These are phyloP conservation scores for Brassica rapa DNA, from an alignment of 345 rosid species.

Conservation along the genomic window DNA sequence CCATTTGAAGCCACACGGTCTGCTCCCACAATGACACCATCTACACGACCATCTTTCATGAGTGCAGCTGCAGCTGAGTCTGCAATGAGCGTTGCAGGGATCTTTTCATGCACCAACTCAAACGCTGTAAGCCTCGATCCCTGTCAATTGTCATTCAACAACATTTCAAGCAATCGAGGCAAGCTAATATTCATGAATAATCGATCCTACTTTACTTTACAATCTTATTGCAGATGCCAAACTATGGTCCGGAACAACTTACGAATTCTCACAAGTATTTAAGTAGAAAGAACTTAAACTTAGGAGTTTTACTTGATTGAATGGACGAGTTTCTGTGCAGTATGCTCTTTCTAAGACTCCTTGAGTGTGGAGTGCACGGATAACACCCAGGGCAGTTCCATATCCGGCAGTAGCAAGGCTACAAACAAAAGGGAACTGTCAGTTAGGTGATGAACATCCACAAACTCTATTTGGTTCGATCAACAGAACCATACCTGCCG, in stretches of 20 bases:
- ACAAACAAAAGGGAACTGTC: slow-evolving; percentile 2
- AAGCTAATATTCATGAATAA: neutral
- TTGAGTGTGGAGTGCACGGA: slow-evolving; percentile 71
- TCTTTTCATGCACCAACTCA: slow-evolving; percentile 86
- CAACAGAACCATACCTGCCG: slow-evolving; percentile 57
- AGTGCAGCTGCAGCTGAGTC: slow-evolving; percentile 95
- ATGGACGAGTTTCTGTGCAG: slow-evolving; percentile 99
- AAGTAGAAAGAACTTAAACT: neutral
- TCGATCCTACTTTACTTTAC: neutral
- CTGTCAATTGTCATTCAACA: slow-evolving; percentile 37
- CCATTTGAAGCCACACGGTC: slow-evolving; percentile 96
- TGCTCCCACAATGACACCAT: slow-evolving; percentile 88
- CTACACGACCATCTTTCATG: slow-evolving; percentile 75
- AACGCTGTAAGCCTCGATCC: slow-evolving; percentile 97
- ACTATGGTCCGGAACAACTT: neutral
- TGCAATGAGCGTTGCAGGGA: slow-evolving; percentile 87
- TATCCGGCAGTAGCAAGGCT: slow-evolving; percentile 99
- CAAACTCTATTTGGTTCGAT: neutral
- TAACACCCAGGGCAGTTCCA: slow-evolving; percentile 95
- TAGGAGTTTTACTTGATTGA: slow-evolving; percentile 71
- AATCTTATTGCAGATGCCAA: slow-evolving; percentile 6
- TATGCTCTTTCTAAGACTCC: slow-evolving; percentile 79
- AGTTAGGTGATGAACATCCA: neutral
- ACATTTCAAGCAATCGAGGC: neutral
- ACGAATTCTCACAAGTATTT: neutral